Evolutionary conservation across 192 early-diverging fungal genomes (phyloP), one percentile per base, ranked within the genome.

Genomic region (Coemansia sp.): DNA sequence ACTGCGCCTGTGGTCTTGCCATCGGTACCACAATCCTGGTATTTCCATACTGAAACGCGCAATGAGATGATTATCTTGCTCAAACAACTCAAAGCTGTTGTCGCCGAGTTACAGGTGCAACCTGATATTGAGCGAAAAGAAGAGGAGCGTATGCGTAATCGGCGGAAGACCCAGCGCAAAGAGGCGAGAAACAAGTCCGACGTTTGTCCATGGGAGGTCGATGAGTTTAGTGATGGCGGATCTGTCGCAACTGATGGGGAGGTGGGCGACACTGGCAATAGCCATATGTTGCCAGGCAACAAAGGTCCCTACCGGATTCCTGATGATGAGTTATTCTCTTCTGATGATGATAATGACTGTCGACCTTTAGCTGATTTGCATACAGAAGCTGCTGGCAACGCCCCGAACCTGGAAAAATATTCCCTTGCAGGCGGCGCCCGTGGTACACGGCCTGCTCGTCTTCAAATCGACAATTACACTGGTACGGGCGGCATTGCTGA

Each of bases 401-500:
- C 47, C n/a, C 19, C 53, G 32, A 49, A 51, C 12, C 61, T 76
- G 16, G 74, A 70, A 9, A 31, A 38, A 3, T 76, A 76, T 50
- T 71, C 74, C 9, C 61, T 76, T 4, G 44, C 47, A 26, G 65
- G 49, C 16, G 64, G 50, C 1, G 57, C 53, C 5, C 66, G 59
- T 27, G 58, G 51, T 16, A 16, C 44, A 16, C 71, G 64, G 0
- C 67, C 67, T 18, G 30, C 67, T 5, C 31, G 30, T 18, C 76
- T 70, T 21, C 65, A 69, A 32, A 38, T 67, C 34, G 55, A 60
- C 51, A 59, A 65, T 60, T 81, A 75, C 62, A 81, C 78, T 7
- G 78, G 78, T 61, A 81, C 78, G 7, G 78, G 78, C 58, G 78
- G 78, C 54, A 81, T 81, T 54, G 78, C 73, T 32, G 78, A 81